phyloP scores from a whole-genome alignment of 768 basidiomycete genomes.

The Baorangia bicolor region DNA sequence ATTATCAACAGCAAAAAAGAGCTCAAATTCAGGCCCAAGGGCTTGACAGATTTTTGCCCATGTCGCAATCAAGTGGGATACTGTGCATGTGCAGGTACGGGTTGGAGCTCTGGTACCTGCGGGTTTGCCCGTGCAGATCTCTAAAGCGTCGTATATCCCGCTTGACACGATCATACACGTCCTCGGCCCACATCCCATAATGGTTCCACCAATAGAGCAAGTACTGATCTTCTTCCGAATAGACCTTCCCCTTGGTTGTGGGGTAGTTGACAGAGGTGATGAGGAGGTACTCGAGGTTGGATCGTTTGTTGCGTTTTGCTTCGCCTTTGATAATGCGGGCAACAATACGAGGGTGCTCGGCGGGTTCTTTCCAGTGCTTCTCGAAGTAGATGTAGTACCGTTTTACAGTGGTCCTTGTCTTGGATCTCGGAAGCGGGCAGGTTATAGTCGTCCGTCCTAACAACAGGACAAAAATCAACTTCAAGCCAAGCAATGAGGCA shows the following conservation, averaged over 20 bases:
- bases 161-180: constrained; percentile 94
- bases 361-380: constrained; percentile 78
- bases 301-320: constrained; percentile 83
- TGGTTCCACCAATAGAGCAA: constrained; percentile 85
- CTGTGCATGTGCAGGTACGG: too few relatives aligned
- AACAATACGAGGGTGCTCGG: constrained; percentile 76
- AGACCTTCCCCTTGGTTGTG: constrained; percentile 94
- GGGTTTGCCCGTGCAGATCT: too few relatives aligned
- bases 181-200: constrained; percentile 86
- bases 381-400: constrained; percentile 82
- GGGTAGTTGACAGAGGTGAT: constrained; percentile 86
- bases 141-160: too few relatives aligned
- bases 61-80: constrained; percentile 79
- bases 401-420: constrained; percentile 78
- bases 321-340: constrained; percentile 88
- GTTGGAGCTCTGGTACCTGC: too few relatives aligned
- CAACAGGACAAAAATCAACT: background rate
- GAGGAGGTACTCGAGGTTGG: constrained; percentile 76
- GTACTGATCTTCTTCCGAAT: constrained; percentile 95
- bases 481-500: background rate
- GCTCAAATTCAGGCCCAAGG: constrained; percentile 80
- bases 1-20: constrained; percentile 84
- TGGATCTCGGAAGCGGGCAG: constrained; percentile 80
- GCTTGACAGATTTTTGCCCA: constrained; percentile 91
- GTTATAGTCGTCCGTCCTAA: constrained; percentile 63